Evolutionary conservation across 768 basidiomycete species (phyloP), one percentile per base, ranked within the genome.

Genomic region (Hygrocybe punicea): DNA sequence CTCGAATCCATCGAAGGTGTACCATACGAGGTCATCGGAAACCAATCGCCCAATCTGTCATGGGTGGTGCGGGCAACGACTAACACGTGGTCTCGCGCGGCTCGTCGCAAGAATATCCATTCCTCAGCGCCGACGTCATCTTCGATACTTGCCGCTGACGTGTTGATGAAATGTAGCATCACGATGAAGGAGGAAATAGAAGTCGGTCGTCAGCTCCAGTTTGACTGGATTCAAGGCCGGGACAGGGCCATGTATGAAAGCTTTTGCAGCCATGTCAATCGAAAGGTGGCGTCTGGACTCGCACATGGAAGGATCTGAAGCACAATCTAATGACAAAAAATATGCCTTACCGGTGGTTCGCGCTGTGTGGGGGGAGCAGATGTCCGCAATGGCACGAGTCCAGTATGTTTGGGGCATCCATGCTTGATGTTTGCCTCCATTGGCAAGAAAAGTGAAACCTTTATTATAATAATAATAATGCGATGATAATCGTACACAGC

Each of bases 41-140:
- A 39, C 35, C 49, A 10, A 29, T 50, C 49, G 33, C 29, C 25
- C 13, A 29, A 50, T 34, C 16, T 51, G 58, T n/a, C 10, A 58
- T 69, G 7, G 17, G 51, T 73, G 11, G 69, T 78, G 14, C 58
- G 37, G 8, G 73, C 71, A 11, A 46, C 59, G 6, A 61, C 67
- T n/a, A 73, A 86, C 57, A 84, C 83, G 1, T 91, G 89, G 90
- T 85, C 88, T 0, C 78, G 89, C 10, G 76, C 79, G 8, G 88
- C 84, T 2, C 76, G 87, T 16, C 72, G 85, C 63, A 79, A 77
- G 63, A 63, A 67, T 8, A 76, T 76, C 10, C n/a, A 35, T 17
- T 34, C 39, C 7, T 17, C 7, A 40, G 24, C 25, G 16, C 23
- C 42, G 23, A 24, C 56, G 14, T n/a, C n/a, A 14, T 19, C 14